Evolutionary conservation across 257 asterid genomes (phyloP).

Genomic region (Nicotiana sylvestris): DNA sequence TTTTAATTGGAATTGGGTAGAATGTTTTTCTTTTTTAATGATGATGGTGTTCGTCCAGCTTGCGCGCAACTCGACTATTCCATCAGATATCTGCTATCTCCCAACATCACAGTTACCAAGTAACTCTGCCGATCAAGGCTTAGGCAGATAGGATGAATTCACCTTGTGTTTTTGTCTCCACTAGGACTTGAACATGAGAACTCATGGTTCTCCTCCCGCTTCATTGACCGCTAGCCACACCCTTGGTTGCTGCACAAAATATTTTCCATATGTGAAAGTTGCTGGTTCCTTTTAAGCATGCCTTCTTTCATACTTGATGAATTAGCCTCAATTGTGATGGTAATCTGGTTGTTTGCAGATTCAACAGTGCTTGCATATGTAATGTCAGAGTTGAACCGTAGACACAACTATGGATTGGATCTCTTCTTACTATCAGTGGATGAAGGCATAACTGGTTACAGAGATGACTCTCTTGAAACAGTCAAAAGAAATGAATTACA

Average conservation of each 20-base stretch:
- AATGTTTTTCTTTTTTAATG: no score
- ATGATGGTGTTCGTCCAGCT: no score
- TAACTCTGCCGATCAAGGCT: no score
- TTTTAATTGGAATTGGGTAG: neutral
- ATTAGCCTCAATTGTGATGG: neutral
- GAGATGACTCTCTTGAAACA: conserved; percentile 97
- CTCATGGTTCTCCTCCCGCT: no score
- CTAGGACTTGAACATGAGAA: no score
- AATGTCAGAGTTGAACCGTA: conserved; percentile 69
- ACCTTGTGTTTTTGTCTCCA: no score
- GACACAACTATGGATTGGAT: conserved; percentile 84
- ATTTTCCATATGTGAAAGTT: neutral
- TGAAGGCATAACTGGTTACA: conserved; percentile 96
- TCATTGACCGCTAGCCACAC: no score
- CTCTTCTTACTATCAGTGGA: conserved; percentile 93
- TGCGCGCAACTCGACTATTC: no score
- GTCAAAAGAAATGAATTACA: conserved; percentile 96
- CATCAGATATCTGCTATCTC: no score
- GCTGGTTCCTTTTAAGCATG: neutral
- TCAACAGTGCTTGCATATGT: conserved; percentile 98
- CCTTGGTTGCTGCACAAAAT: neutral
- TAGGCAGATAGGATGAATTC: no score
- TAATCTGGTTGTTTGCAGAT: conserved; percentile 42
- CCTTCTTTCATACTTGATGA: neutral
- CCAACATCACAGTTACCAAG: no score